These are phyloP conservation scores for Akanthomyces muscarius DNA, from an alignment of 2,329 filamentous ascomycete species.

Conservation along the genomic window DNA sequence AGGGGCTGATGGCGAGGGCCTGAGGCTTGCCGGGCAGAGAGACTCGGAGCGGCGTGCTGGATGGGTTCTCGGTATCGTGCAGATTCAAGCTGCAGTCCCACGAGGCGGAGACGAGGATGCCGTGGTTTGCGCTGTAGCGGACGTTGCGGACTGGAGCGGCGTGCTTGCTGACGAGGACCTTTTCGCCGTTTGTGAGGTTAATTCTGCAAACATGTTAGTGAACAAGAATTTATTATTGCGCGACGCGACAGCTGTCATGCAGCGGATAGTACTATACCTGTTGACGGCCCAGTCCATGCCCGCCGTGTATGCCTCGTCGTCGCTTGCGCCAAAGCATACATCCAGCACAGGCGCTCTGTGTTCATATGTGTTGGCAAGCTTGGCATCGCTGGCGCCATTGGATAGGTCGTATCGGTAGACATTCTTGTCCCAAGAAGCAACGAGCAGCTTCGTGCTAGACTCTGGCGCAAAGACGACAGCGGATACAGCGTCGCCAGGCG, in stretches of 20 bases:
- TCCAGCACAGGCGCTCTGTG: conserved; percentile 84
- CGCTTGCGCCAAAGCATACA: conserved; percentile 81
- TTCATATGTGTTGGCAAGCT: conserved; percentile 67
- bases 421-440: conserved; percentile 90
- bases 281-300: conserved; percentile 85
- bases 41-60: conserved; percentile 57
- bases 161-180: conserved; percentile 75
- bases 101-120: conserved; percentile 79
- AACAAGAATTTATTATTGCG: not conserved
- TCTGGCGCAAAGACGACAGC: conserved; percentile 78
- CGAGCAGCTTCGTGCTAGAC: conserved; percentile 72
- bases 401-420: conserved; percentile 83
- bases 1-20: conserved; percentile 70
- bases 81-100: conserved; percentile 93
- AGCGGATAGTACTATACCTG: conserved; percentile 46
- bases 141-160: conserved; percentile 75
- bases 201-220: conserved; percentile 39
- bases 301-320: conserved; percentile 79
- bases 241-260: not conserved
- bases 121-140: conserved; percentile 72
- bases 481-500: conserved; percentile 84
- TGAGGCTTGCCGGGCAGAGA: conserved; percentile 82
- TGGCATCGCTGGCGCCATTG: conserved; percentile 49
- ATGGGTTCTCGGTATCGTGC: conserved; percentile 59
- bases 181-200: conserved; percentile 66